Evolutionary conservation across 2,329 filamentous ascomycete species (phyloP), one percentile per base, ranked within the genome.

Genomic region (Aspergillus fumigatus): DNA sequence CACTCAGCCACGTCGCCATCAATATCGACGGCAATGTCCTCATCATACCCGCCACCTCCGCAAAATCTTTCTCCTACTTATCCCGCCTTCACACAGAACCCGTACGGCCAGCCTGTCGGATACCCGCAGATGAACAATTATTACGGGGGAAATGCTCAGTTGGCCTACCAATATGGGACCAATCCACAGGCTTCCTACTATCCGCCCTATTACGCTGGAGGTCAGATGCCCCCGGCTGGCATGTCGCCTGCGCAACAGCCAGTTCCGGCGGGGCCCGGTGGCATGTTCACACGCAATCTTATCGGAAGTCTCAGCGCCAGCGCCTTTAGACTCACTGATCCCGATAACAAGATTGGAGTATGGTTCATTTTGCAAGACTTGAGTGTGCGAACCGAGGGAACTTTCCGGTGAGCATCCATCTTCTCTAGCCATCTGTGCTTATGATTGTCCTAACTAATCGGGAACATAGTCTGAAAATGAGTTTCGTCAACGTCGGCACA

Each of bases 351-450:
- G 71, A 85, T 90, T 51, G 93, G 93, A 1, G 92, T 96, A 62
- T 99, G 93, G 93, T 99, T 99, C 67, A 89, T 99, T 48, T 80
- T 97, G 53, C 93, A 97, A 72, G 94, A 99, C 75, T 80, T 99
- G 47, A 96, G 92, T 66, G 93, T 99, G 32, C 84, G 94, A 48
- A 96, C 92, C 0, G 94, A 97, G 73, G 94, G 94, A 10, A 84
- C 81, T 58, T 99, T 97, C 74, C 84, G 93, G 90, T 95, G 81
- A 55, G 63, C 35, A 14, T 35, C 8, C 29, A 10, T 29, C 7
- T 7, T 29, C 8, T 9, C n/a, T 32, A 10, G 17, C 23, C 9
- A 14, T 35, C 14, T 35, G n/a, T 35, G 21, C 9, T n/a, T 25
- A n/a, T 35, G n/a, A 40, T 47, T 14, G n/a, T n/a, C 21, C 26